Base-by-base conservation (phyloP, 2,329 filamentous ascomycete genomes). In the Fusarium xyrophilum region DNA sequence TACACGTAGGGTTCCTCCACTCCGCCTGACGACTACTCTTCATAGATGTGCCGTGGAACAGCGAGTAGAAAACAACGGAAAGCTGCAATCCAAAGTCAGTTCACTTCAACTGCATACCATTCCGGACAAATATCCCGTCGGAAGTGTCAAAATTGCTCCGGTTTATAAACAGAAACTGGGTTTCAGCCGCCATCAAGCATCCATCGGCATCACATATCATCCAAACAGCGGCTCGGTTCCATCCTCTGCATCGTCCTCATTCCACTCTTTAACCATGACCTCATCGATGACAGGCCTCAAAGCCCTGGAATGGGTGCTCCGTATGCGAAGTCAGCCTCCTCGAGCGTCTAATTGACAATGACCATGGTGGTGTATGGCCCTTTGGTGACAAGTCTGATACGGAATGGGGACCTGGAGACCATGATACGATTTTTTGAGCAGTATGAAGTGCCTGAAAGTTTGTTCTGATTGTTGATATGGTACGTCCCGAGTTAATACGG, bases 231-330 rank as follows among this genome's bases (percentile, higher is more conserved):
- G 10, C 43, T 46, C 7, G 19, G 6, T 15, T 28, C 6, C 14
- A 12, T 46, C 13, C 19, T 15, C 3, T 30, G 7, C 44, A 48
- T 25, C 30, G 17, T 19, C 4, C 17, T 14, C 7, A 14, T 2
- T 4, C 7, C n/a, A 23, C 23, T 10, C 11, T 10, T 19, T 2
- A 19, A 25, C 3, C 46, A 19, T 4, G 2, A 10, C 8, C 13
- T 33, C 11, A 32, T 4, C 2, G 11, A 30, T 1, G 17, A 3
- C 10, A 1, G 7, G 15, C 28, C 9, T 10, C 14, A 7, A 2
- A 23, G 44, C 28, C 5, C 7, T 1, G 44, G 7, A 11, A 43
- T 43, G 13, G 23, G 15, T 3, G 23, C 40, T 3, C 15, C 7
- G 2, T 21, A 5, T 10, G 27, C 14, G 3, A 15, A 19, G 11